Base-by-base conservation (phyloP, 306 rosid genomes). In the Dryas alaskensis region DNA sequence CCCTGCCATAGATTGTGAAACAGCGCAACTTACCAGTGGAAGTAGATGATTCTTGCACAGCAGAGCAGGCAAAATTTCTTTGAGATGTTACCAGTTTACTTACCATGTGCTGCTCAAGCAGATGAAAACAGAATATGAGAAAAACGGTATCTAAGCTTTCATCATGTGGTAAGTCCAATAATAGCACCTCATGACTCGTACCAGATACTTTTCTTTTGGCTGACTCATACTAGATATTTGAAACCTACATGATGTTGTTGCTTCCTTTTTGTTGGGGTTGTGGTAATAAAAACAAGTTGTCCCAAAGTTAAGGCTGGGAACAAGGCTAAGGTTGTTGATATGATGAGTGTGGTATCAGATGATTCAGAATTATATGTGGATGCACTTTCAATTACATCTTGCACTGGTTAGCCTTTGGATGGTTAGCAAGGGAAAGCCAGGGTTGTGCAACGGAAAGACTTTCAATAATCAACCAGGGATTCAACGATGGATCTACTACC, bases 41-140 rank as follows among this genome's bases (percentile, higher is more conserved):
- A 65, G 92, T 77, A 65, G 98, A 85, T 10, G 98, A 87, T 85
- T 94, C 96, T 80, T 89, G 97, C 81, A 91, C 85, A 60, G 98
- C 87, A 64, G 90, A 89, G 78, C 96, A 91, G 74, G 81, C 83
- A 16, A 89, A 78, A 82, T 53, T 72, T 83, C 78, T 82, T 81
- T 79, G 82, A 11, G 51, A 27, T 3, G 73, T 73, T 71, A 81
- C 79, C 27, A 71, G 49, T 82, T 79, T 90, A 74, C 80, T 69
- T 69, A 76, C 72, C 83, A 46, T 80, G 74, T 88, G 80, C 85
- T 65, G 72, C 72, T 72, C 59, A 58, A 13, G 45, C 16, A 70
- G 65, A 70, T 70, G 17, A 39, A 22, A 53, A 17, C 49, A 19
- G 22, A 54, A 52, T 54, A 82, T 62, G 67, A 57, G 19, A 5